These are phyloP conservation scores for Sinapis alba DNA, from an alignment of 441 rosid genomes.

Conservation along the genomic window DNA sequence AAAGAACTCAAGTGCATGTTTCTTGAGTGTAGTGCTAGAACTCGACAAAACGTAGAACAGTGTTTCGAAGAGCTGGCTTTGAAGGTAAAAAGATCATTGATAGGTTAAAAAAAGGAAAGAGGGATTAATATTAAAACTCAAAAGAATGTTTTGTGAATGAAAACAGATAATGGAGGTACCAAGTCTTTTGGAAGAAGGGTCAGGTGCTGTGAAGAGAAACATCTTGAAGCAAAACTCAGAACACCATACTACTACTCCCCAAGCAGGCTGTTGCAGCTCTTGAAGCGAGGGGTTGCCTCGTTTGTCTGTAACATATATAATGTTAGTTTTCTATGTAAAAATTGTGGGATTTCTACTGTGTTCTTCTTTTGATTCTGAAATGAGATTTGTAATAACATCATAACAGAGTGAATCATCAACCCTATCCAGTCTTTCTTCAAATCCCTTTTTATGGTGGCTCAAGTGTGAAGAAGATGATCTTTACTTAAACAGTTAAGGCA, in stretches of 20 bases:
- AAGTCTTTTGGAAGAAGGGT: constrained; percentile 87
- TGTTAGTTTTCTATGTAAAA: constrained; percentile 19
- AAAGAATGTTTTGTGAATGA: constrained; percentile 41
- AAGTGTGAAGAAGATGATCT: background rate
- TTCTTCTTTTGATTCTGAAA: constrained; percentile 27
- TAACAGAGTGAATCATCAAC: constrained; percentile 4
- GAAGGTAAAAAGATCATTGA: constrained; percentile 41
- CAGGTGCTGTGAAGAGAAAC: constrained; percentile 65
- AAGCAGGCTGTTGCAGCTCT: constrained; percentile 49
- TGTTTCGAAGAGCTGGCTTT: constrained; percentile 69
- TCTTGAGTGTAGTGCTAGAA: constrained; percentile 70
- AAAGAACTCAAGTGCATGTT: constrained; percentile 56
- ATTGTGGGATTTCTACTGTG: background rate
- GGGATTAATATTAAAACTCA: background rate
- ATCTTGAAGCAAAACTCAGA: constrained; percentile 71
- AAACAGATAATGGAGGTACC: constrained; percentile 90
- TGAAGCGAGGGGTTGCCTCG: constrained; percentile 4
- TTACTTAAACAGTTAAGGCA: background rate
- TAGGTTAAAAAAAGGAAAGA: background rate
- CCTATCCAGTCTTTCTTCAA: background rate
- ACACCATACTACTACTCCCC: constrained; percentile 39
- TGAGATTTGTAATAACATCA: constrained; percentile 35
- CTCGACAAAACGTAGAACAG: constrained; percentile 62
- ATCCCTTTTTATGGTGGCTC: background rate
- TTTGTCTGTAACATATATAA: constrained; percentile 20